Percentiles rank a stretch among this genome's conserved stretches.
These are phyloP conservation scores for Podila minutissima DNA, from an alignment of 192 early-diverging fungal genomes.

Conservation along the genomic window DNA sequence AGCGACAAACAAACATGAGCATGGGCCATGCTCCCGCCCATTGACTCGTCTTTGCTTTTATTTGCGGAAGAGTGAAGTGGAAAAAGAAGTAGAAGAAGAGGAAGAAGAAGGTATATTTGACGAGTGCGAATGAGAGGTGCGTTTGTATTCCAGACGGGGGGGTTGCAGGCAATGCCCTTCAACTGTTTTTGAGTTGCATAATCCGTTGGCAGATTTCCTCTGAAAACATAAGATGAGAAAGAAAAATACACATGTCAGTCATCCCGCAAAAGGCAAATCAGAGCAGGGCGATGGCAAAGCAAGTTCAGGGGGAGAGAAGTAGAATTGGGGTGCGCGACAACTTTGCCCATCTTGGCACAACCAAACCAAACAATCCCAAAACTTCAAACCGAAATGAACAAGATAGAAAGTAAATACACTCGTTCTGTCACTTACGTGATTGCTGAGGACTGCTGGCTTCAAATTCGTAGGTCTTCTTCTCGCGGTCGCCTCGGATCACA, in stretches of 20 bases:
- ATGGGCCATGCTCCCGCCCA: too few species aligned
- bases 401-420: background rate
- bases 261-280: background rate
- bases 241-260: constrained; percentile 25
- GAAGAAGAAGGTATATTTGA: background rate
- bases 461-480: constrained; percentile 81
- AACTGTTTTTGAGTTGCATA: constrained; percentile 49
- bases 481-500: constrained; percentile 67
- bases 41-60: too few species aligned
- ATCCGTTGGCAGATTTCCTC: constrained; percentile 47
- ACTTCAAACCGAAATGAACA: background rate
- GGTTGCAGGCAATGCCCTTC: background rate
- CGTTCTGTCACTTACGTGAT: constrained; percentile 60
- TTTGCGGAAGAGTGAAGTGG: too few species aligned
- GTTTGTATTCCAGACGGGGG: background rate
- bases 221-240: background rate
- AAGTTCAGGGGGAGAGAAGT: too few species aligned
- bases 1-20: too few species aligned
- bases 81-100: too few species aligned
- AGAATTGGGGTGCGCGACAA: too few species aligned
- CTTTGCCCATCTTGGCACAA: too few species aligned
- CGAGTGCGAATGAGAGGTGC: background rate
- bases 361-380: too few species aligned
- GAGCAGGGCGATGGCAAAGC: too few species aligned
- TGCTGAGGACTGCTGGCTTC: constrained; percentile 76